Evolutionary conservation across 163 green algal species (phyloP).

Genomic region (Scenedesmus sp.): DNA sequence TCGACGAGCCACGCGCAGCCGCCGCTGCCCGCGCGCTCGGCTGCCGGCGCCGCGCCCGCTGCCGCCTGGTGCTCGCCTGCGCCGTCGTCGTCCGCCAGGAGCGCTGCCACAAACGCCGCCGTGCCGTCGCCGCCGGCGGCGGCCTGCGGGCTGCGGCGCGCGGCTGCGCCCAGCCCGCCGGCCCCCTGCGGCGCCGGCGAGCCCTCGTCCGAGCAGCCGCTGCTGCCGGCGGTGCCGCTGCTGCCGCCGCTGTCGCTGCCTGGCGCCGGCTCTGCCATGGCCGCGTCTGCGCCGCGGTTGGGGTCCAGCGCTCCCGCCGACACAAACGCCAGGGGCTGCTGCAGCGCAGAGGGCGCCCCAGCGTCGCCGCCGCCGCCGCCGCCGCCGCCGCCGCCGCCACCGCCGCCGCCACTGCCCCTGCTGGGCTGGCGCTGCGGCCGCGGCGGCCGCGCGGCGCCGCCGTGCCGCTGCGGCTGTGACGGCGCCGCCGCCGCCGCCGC

Average conservation of each 20-base stretch:
- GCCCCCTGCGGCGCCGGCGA: too few relatives aligned
- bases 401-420: too few relatives aligned
- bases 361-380: not conserved
- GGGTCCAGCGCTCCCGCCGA: conserved; percentile 2
- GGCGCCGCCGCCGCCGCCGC: conserved; percentile 19
- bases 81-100: too few relatives aligned
- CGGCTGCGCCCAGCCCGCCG: too few relatives aligned
- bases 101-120: not conserved
- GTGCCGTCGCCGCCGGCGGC: not conserved
- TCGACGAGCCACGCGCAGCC: too few relatives aligned
- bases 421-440: not conserved
- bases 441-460: too few relatives aligned
- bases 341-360: not conserved
- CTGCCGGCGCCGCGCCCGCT: too few relatives aligned
- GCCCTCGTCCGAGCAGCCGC: conserved; percentile 4
- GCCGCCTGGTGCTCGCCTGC: too few relatives aligned
- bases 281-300: conserved; percentile 2
- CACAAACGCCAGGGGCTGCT: conserved; percentile 39
- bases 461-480: too few relatives aligned
- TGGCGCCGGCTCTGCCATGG: not conserved
- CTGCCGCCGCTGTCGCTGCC: not conserved
- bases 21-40: too few relatives aligned
- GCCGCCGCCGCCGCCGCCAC: too few relatives aligned
- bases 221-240: not conserved
- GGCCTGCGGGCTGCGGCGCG: too few relatives aligned